Evolutionary conservation across 2,329 filamentous ascomycete species (phyloP), one percentile per base, ranked within the genome.

Genomic region (Dothidotthia symphoricarpi): DNA sequence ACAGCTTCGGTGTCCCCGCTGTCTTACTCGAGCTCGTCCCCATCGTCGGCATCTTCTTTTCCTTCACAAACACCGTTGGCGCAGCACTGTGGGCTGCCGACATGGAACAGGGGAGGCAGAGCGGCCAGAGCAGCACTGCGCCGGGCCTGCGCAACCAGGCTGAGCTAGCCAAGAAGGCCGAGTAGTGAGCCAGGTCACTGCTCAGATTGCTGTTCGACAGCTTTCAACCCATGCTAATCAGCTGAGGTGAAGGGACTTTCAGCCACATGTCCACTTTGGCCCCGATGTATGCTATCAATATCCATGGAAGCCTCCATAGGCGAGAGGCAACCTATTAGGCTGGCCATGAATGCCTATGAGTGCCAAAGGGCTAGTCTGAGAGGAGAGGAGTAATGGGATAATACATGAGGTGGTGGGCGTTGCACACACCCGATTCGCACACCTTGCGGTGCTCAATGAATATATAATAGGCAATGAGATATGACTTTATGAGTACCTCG

Each of bases 71-170:
- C 65, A 85, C 87, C 1, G 88, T 95, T 41, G 91, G 89, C 6
- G 91, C 90, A 36, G 91, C 91, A 6, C 71, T 97, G n/a, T 96
- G 89, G 89, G 90, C 91, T 27, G 86, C 88, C 13, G 89, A 94
- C 64, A 79, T 94, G 41, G 88, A 94, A 65, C 41, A 61, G 37
- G 41, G 39, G 14, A 47, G 36, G 16, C 32, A 43, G 6, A 47
- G 40, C 22, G 43, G 51, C 4, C 45, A 50, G 16, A 50, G 49
- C 38, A 63, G 57, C 2, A 67, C 64, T 3, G 63, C 65, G 1
- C 63, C 63, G 1, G 61, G 57, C 26, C 53, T 68, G 13, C 61
- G 63, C 26, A 49, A 64, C 22, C 63, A 67, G 41, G 63, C 61
- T 10, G 61, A 64, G 27, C 49, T 55, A 13, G 61, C 60, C 10